Percentiles rank a stretch among this genome's conserved stretches.
phyloP scores from a whole-genome alignment of 2,329 filamentous ascomycete species.

The Trichocomaceae sp. region DNA sequence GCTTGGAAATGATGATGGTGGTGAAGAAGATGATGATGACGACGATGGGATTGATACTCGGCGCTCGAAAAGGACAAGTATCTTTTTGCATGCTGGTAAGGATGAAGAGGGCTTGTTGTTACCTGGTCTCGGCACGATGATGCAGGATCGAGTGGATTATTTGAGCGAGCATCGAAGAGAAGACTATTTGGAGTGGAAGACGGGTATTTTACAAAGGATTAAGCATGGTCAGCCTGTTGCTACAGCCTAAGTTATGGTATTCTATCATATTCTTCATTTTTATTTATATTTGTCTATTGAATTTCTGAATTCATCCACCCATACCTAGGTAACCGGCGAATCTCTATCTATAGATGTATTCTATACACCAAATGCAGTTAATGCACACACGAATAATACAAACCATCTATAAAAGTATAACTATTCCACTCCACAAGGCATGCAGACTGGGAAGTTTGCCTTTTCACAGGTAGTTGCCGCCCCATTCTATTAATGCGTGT shows the following conservation, averaged over 20 bases:
- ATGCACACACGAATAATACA: too few relatives aligned
- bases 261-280: not conserved
- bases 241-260: not conserved
- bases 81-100: conserved; percentile 12
- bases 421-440: not conserved
- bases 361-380: not conserved
- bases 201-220: conserved; percentile 33
- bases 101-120: conserved; percentile 33
- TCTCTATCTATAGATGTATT: not conserved
- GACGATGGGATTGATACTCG: conserved; percentile 21
- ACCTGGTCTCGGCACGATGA: conserved; percentile 46
- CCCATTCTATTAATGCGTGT: not conserved
- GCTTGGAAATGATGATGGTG: conserved; percentile 27
- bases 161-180: conserved; percentile 38
- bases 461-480: not conserved
- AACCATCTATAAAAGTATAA: not conserved
- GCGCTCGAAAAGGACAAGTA: conserved; percentile 21
- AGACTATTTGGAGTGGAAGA: conserved; percentile 41
- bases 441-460: not conserved
- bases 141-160: conserved; percentile 44
- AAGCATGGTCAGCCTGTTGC: conserved; percentile 15
- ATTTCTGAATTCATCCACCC: too few relatives aligned
- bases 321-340: too few relatives aligned
- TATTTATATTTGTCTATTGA: too few relatives aligned
- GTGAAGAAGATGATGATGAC: conserved; percentile 24